Conservation (phyloP, 805 yeast genomes). For the Spathaspora arborariae region DNA sequence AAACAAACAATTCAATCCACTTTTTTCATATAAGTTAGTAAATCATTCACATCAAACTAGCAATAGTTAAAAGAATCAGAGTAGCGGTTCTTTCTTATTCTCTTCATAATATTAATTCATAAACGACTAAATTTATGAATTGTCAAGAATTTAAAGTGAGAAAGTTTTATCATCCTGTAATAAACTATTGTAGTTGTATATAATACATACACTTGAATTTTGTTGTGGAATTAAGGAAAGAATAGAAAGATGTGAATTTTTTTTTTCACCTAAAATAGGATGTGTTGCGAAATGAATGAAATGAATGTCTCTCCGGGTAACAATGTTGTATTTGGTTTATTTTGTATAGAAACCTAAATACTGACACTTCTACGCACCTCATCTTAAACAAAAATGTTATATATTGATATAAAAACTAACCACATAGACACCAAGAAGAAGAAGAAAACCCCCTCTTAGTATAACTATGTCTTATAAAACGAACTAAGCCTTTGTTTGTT, state of each 20-base stretch:
- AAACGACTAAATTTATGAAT: constrained; percentile 5
- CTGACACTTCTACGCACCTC: background rate
- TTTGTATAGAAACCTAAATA: background rate
- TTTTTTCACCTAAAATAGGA: background rate
- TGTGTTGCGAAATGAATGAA: background rate
- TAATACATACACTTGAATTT: constrained; percentile 1
- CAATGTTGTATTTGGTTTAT: background rate
- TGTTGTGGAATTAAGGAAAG: background rate
- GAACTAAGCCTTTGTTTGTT: background rate
- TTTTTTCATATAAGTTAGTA: background rate
- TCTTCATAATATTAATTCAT: constrained; percentile 2
- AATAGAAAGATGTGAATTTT: background rate
- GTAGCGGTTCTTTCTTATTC: constrained; percentile 30
- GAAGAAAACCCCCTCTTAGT: too few relatives aligned
- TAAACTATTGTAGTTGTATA: background rate
- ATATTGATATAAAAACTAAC: background rate
- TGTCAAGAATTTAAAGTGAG: constrained; percentile 4
- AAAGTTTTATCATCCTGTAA: constrained; percentile 3
- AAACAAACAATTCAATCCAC: background rate
- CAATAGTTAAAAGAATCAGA: constrained; percentile 16
- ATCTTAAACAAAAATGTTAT: background rate
- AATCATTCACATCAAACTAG: background rate
- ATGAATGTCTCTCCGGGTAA: background rate
- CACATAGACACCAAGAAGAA: constrained; percentile 1
- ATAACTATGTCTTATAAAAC: too few relatives aligned